Evolutionary conservation across 1,284 basidiomycete species (phyloP), one percentile per base, ranked within the genome.

Genomic region (Rhodotorula sp.): DNA sequence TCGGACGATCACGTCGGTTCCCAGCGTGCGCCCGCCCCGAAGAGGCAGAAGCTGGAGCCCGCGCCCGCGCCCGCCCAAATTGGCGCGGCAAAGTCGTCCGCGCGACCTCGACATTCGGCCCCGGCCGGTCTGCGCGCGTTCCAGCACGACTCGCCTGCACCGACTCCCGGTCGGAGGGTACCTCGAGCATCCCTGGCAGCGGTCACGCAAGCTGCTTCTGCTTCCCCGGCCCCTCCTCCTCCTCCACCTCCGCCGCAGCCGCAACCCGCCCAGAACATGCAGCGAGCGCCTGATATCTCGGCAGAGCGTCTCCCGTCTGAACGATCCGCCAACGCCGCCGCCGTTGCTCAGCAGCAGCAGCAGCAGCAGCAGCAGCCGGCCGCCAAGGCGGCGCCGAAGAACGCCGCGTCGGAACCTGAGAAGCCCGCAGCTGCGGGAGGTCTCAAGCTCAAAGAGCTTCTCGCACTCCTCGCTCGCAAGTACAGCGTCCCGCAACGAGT

Each of bases 151-250:
- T 10, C 31, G 16, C 31, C 18, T 26, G 31, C 20, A 20, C 29
- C 59, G 43, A 63, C 51, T 21, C 51, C 62, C 4, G 18, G 23
- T 10, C 63, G 63, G 12, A 52, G 51, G 1, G 49, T 63, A 6
- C 61, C 66, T 20, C 60, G 66, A n/a, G 66, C 66, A 1, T 62
- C 66, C 12, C 52, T 67, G 15, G 56, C 61, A 26, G 63, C 52
- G 4, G n/a, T 16, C 1, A 46, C 58, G 18, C 31, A 14, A 34
- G 46, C 26, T 3, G 29, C 26, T 21, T 18, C 60, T 23, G 29
- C 31, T 39, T 15, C 57, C 1, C 3, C 34, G 4, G 14, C 34
- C 21, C 10, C 12, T 34, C 21, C 31, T 21, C 5, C 34, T 6
- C 34, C 21, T 23, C 57, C 10, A 10, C 39, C 39, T 43, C 8